Evolutionary conservation across 371 early-diverging fungal species (phyloP), one percentile per base, ranked within the genome.

Genomic region (Lichtheimia ramosa): DNA sequence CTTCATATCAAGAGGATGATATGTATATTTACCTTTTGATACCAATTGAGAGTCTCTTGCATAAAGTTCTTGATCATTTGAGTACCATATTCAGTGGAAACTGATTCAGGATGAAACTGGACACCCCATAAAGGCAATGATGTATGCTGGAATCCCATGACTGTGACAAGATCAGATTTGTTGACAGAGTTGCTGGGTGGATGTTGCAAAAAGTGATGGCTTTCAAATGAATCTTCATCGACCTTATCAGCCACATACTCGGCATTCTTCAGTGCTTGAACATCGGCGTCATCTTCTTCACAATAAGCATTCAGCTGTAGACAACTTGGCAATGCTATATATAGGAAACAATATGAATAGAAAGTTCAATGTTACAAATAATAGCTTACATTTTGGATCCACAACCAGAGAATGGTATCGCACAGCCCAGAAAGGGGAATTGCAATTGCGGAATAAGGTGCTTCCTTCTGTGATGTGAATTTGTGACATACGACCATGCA

Each of bases 61-160:
- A 76, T 67, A 73, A 97, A 96, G 73, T 96, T 97, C 12, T 53
- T 14, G 43, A 95, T 67, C 71, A 97, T 75, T 13, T 63, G 68
- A 12, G 61, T 50, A 2, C 97, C 97, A 63, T 83, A 66, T 60
- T 92, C 89, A 0, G 95, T 90, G 28, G 91, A 91, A 12, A 97
- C 90, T 6, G 95, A 95, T 75, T 98, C 98, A 6, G 98, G 98
- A 71, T 98, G 98, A 65, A 96, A 97, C 65, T 98, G 97, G 25
- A 98, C 96, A 7, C 96, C 94, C 82, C 89, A 95, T 8, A 95
- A 67, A 15, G 95, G 96, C 16, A 79, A 63, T 1, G 53, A 43
- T 23, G 53, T 71, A 71, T 96, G 96, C 43, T 84, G 75, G 53
- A 98, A 70, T 0, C 86, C 97, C 96, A 96, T 96, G 7, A 96